A percentile compares a stretch with the other conserved stretches of the same genome.
Evolutionary conservation across 225 moss, liverwort and hornwort genomes (phyloP).

Genomic region (Marchantia polymorpha): DNA sequence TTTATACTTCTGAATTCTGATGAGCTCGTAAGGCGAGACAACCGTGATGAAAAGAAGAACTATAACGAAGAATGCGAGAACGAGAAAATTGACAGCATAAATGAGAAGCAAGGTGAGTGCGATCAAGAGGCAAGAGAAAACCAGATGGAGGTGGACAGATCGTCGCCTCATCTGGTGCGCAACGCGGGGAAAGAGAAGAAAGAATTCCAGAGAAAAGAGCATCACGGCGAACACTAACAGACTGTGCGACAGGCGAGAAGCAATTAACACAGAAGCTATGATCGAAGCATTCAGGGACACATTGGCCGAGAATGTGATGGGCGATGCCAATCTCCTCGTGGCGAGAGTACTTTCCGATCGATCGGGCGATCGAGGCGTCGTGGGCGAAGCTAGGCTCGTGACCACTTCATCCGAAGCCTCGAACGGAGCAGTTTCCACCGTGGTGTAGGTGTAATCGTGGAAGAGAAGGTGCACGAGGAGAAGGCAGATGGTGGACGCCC

Average conservation of each 20-base stretch:
- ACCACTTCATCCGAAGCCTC: conserved; percentile 19
- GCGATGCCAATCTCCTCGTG: conserved; percentile 35
- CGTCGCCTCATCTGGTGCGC: conserved; percentile 70
- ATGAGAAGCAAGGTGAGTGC: conserved; percentile 70
- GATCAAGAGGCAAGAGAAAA: conserved; percentile 64
- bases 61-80: conserved; percentile 64
- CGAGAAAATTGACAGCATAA: conserved; percentile 67
- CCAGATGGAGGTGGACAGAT: conserved; percentile 74
- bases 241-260: conserved; percentile 71
- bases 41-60: conserved; percentile 78
- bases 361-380: conserved; percentile 35
- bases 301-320: conserved; percentile 67
- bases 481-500: conserved; percentile 85
- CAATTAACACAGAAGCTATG: conserved; percentile 89
- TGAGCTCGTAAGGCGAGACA: conserved; percentile 87
- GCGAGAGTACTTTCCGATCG: conserved; percentile 24
- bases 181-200: conserved; percentile 80
- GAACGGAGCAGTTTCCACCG: conserved; percentile 28
- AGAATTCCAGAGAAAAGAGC: conserved; percentile 91
- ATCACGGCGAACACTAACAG: conserved; percentile 83
- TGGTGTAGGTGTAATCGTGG: conserved; percentile 72
- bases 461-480: conserved; percentile 84
- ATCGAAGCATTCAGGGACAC: conserved; percentile 93
- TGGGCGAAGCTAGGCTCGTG: conserved; percentile 9
- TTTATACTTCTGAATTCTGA: conserved; percentile 88